Percentiles rank a stretch among this genome's conserved stretches.
phyloP scores from a whole-genome alignment of 2,329 filamentous ascomycete species.

The Pseudofabraea citricarpa region DNA sequence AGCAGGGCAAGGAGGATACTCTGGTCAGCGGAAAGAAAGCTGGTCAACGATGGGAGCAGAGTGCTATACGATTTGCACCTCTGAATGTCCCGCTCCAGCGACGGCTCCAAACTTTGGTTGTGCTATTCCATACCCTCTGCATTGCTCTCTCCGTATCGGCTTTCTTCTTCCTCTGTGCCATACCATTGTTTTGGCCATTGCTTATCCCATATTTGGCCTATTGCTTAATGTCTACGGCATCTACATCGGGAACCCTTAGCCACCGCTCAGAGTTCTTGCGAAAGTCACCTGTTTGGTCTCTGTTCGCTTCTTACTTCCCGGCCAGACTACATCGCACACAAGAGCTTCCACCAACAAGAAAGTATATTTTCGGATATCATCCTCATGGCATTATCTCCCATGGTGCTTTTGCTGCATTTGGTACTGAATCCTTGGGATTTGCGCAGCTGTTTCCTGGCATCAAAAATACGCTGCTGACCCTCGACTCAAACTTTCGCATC shows the following conservation, averaged over 20 bases:
- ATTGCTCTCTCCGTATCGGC: constrained; percentile 67
- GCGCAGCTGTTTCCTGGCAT: constrained; percentile 86
- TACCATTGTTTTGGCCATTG: constrained; percentile 86
- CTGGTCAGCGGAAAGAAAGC: constrained; percentile 26
- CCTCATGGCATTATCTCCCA: constrained; percentile 97
- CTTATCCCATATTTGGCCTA: constrained; percentile 75
- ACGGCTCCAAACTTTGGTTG: constrained; percentile 72
- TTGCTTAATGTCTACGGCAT: constrained; percentile 72
- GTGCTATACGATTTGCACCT: constrained; percentile 77
- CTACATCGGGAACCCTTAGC: constrained; percentile 68
- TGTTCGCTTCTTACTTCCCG: constrained; percentile 92
- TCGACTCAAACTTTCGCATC: constrained; percentile 94
- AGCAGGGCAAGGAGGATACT: constrained; percentile 14
- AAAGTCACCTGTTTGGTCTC: constrained; percentile 71
- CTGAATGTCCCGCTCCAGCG: constrained; percentile 67
- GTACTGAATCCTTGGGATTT: constrained; percentile 85
- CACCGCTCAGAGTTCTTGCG: constrained; percentile 73
- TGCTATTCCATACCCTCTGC: constrained; percentile 67
- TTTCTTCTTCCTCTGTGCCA: constrained; percentile 89
- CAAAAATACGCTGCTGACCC: constrained; percentile 85
- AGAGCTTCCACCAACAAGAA: constrained; percentile 71
- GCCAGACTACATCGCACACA: constrained; percentile 81
- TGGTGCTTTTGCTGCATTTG: constrained; percentile 90
- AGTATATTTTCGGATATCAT: constrained; percentile 97
- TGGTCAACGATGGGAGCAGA: constrained; percentile 27